Evolutionary conservation across 495 filamentous ascomycete species (phyloP).

Genomic region (Tuber indicum): DNA sequence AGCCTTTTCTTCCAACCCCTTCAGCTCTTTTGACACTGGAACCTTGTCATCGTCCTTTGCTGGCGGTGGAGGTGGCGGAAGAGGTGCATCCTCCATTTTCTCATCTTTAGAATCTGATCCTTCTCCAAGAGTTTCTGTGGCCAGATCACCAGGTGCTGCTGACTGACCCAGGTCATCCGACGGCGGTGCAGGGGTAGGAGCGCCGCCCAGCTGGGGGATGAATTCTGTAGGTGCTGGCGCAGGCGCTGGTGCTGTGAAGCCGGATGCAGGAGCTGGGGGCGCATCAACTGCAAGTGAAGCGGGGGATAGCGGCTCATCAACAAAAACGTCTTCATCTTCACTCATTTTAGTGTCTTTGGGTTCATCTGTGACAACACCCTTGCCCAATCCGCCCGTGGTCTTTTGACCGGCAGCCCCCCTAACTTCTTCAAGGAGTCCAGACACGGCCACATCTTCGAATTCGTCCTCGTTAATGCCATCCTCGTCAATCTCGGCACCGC

Average conservation of each 20-base stretch:
- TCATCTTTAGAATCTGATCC: conserved; percentile 3
- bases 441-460: conserved; percentile 75
- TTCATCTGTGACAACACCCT: conserved; percentile 17
- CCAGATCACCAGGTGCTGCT: background rate
- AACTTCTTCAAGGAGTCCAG: conserved; percentile 37
- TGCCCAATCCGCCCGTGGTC: background rate
- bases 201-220: conserved; percentile 18
- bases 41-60: background rate
- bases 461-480: conserved; percentile 60
- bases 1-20: background rate
- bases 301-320: conserved; percentile 55
- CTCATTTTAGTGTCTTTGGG: conserved; percentile 21
- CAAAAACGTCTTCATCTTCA: conserved; percentile 61
- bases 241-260: background rate
- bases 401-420: conserved; percentile 8
- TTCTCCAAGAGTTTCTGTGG: background rate
- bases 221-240: conserved; percentile 20
- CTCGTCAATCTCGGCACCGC: conserved; percentile 51
- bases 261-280: conserved; percentile 11
- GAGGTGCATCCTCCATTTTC: conserved; percentile 17
- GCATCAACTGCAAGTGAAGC: conserved; percentile 20
- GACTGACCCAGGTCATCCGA: conserved; percentile 12
- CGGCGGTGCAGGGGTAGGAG: conserved; percentile 9
- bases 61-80: conserved; percentile 8
- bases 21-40: conserved; percentile 22